Evolutionary conservation across 2,329 filamentous ascomycete genomes (phyloP), one percentile per base, ranked within the genome.

Genomic region (Scedosporium apiospermum): DNA sequence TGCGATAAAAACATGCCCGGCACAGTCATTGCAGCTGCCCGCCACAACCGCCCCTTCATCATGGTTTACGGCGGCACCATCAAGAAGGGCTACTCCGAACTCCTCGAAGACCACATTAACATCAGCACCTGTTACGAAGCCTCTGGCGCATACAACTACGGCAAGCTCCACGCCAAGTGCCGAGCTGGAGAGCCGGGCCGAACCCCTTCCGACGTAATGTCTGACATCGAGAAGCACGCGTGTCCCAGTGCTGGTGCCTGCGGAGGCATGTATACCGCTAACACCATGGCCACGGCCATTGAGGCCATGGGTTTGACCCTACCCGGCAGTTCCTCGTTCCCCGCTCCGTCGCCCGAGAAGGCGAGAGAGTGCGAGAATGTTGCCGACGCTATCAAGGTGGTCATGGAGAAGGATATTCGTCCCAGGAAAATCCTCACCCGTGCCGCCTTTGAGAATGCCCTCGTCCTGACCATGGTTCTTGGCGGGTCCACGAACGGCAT

Each of bases 1-100:
- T 97, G 93, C 73, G 93, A 97, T 78, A 97, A 97, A 83, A 97
- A 97, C 74, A 97, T 97, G 93, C 93, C 93, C 0, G 93, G 93
- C 66, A 88, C 90, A 16, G 81, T 95, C 66, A 96, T 96, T 88
- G 92, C 90, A 0, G 92, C 95, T 71, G 91, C 90, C 14, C 85
- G 93, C 63, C 91, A 96, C 76, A 97, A 97, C 75, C 84, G 93
- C 9, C 93, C 93, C 3, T 95, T 91, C 58, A 80, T 97, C 71
- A 96, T 97, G 92, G 88, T 98, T 64, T 98, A 97, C 73, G 93
- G 93, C 60, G 93, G 93, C 46, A 90, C 91, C 16, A 97, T 96
- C 70, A 86, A 87, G 70, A 91, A 91, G 65, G 93, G 93, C n/a
- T 90, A 91, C 74, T 93, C 88, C 0, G 77, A 84, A 60, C 82